Percentiles rank a stretch among this genome's conserved stretches.
phyloP scores from a whole-genome alignment of 495 filamentous ascomycete genomes.

The Penicillium soppii region DNA sequence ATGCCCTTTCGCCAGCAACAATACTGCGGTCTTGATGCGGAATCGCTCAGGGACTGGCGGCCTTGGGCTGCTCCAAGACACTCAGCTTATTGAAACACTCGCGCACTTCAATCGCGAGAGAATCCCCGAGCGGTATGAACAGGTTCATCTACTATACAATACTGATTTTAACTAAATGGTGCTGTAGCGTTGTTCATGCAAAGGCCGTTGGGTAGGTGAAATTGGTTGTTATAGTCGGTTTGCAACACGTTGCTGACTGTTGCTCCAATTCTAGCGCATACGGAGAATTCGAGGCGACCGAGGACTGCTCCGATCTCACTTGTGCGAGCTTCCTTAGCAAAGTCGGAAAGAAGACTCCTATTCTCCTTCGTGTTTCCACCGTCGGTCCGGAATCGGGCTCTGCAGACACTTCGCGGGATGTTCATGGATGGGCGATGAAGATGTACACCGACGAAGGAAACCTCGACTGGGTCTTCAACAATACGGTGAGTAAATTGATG shows the following conservation, averaged over 20 bases:
- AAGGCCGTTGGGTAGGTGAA: neutral
- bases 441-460: slow-evolving; percentile 81
- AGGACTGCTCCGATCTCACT: slow-evolving; percentile 49
- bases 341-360: slow-evolving; percentile 62
- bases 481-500: slow-evolving; percentile 18
- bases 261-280: slow-evolving; percentile 42
- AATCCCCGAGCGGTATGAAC: slow-evolving; percentile 36
- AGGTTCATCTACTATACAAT: too few relatives aligned
- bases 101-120: slow-evolving; percentile 59
- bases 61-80: slow-evolving; percentile 33
- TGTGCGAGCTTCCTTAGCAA: slow-evolving; percentile 40
- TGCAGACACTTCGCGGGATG: slow-evolving; percentile 64
- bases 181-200: too few relatives aligned
- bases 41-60: slow-evolving; percentile 22
- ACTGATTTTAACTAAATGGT: neutral
- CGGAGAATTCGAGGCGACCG: slow-evolving; percentile 61
- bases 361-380: slow-evolving; percentile 62
- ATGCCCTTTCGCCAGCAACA: slow-evolving; percentile 29
- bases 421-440: slow-evolving; percentile 68
- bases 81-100: slow-evolving; percentile 46
- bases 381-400: slow-evolving; percentile 64
- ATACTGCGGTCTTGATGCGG: slow-evolving; percentile 29
- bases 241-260: neutral
- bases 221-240: neutral
- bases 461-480: slow-evolving; percentile 54